Evolutionary conservation across 345 rosid species (phyloP), one percentile per base, ranked within the genome.

Genomic region (Turnera subulata): DNA sequence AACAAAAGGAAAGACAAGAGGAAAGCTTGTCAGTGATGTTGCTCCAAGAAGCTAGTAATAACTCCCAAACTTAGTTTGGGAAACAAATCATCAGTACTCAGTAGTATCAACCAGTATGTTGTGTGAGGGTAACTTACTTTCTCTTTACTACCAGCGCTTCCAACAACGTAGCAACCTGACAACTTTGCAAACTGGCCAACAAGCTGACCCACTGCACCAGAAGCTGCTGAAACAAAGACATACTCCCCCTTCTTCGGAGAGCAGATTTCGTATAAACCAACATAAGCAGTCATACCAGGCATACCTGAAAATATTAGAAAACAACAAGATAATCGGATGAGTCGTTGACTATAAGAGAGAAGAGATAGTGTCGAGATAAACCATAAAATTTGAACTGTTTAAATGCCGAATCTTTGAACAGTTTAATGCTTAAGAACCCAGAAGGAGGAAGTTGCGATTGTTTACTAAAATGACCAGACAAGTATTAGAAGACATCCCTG

Each of bases 241-340:
- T n/a, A 53, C 38, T 69, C 70, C 39, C 74, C 74, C 44, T 61
- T 38, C 57, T 61, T 74, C 1, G 71, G 74, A 33, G 78, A 40
- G 53, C 74, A 74, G 12, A 74, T 24, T 47, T 74, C 74, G 21
- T 52, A 39, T 25, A 74, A 69, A 22, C 74, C 78, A 11, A 17
- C 58, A 32, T 64, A 69, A 12, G 74, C 78, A 19, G 74, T 69
- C 58, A 74, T 22, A 13, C 78, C 78, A 2, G 74, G 65, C 78
- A 74, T 65, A 25, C 71, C 74, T 68, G 14, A 40, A 61, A 3
- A 56, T 17, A 37, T 5, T 4, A 45, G 22, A 19, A 52, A 24
- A 46, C 9, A 46, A 9, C 50, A 46, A 18, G 4, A 17, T 18
- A 19, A 6, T 11, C 26, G 6, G 20, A 46, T 46, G 22, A 46